Conservation (phyloP, 306 rosid species). For the Gillenia trifoliata region DNA sequence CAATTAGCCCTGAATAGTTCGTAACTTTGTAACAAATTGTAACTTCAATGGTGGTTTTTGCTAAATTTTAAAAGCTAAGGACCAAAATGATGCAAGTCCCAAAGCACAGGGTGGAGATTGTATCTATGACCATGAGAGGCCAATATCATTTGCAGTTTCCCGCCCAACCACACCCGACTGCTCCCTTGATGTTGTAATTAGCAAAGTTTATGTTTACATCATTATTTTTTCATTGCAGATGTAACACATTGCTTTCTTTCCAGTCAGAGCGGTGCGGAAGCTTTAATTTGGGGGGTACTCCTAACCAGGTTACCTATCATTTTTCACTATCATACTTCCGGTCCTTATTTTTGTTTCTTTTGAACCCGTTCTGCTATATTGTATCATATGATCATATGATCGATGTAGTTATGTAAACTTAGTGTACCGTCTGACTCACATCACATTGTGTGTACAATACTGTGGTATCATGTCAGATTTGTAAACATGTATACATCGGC, state of each 20-base stretch:
- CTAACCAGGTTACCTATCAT: slow-evolving; percentile 35
- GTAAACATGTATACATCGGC: slow-evolving; percentile 16
- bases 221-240: slow-evolving; percentile 33
- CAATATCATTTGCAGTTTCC: too few relatives aligned
- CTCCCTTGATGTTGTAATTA: too few relatives aligned
- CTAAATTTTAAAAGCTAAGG: too few relatives aligned
- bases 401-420: slow-evolving; percentile 19
- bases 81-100: too few relatives aligned
- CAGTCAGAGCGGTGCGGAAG: slow-evolving; percentile 39
- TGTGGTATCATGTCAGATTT: slow-evolving; percentile 14
- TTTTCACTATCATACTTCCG: neutral
- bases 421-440: slow-evolving; percentile 25
- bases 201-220: slow-evolving; percentile 5
- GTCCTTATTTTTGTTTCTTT: slow-evolving; percentile 9
- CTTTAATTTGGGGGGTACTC: slow-evolving; percentile 35
- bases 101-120: too few relatives aligned
- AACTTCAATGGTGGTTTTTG: too few relatives aligned
- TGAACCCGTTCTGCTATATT: neutral
- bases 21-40: too few relatives aligned
- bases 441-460: slow-evolving; percentile 3
- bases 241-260: slow-evolving; percentile 29
- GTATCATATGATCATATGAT: slow-evolving; percentile 13
- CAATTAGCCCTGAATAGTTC: too few relatives aligned
- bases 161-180: too few relatives aligned
- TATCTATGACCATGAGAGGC: neutral